Evolutionary conservation across 164 flowering plant genomes (phyloP).

Genomic region (Hamamelis virginiana): DNA sequence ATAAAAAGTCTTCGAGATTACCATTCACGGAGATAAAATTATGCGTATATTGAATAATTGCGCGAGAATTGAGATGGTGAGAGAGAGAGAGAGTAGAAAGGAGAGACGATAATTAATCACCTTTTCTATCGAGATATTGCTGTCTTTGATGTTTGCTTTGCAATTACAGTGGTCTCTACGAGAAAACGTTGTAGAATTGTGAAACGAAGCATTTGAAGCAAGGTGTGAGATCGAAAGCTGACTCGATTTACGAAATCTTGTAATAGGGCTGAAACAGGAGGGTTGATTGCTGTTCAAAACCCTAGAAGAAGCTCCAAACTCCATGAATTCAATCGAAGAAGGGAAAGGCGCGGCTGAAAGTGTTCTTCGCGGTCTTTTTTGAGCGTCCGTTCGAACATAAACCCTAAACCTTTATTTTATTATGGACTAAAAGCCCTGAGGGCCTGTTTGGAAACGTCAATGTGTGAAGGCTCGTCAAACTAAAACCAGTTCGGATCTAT

Average conservation of each 20-base stretch:
- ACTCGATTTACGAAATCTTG: not conserved
- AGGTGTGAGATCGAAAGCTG: not conserved
- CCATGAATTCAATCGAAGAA: not conserved
- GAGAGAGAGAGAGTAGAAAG: not conserved
- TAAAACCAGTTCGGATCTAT: no score
- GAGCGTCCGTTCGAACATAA: no score
- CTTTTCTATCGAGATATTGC: conserved; percentile 7
- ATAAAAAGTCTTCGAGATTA: not conserved
- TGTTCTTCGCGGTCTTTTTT: no score
- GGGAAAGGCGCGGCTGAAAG: no score
- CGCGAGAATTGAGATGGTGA: not conserved
- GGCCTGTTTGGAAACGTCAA: no score
- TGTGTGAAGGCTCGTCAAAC: no score
- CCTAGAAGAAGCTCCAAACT: conserved; percentile 10
- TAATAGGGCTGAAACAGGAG: not conserved
- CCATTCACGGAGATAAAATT: no score
- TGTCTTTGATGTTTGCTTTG: conserved; percentile 20
- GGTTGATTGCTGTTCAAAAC: conserved; percentile 6
- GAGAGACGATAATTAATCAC: no score
- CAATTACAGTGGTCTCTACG: conserved; percentile 2
- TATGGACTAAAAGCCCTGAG: no score
- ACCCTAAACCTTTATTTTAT: no score
- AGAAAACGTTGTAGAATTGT: conserved; percentile 4
- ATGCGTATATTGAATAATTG: not conserved
- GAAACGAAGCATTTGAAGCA: conserved; percentile 9